Evolutionary conservation across 805 yeast genomes (phyloP).

Genomic region (Groenewaldozyma tartarivorans): DNA sequence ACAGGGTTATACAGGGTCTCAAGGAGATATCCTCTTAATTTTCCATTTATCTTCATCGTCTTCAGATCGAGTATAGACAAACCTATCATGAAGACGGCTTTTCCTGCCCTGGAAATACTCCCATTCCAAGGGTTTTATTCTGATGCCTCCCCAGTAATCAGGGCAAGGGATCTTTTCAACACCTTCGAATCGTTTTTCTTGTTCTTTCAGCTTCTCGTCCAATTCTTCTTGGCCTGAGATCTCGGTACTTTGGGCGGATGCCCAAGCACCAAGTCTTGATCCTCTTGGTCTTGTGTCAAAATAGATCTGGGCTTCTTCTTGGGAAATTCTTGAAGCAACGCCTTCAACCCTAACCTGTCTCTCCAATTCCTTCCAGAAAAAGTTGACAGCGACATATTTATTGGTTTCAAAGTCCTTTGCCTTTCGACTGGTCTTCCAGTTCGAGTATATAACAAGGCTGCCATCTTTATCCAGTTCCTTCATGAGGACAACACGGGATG

Average conservation of each 20-base stretch:
- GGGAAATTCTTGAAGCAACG: slow-evolving; percentile 55
- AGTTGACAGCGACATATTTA: slow-evolving; percentile 72
- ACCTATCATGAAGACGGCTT: slow-evolving; percentile 83
- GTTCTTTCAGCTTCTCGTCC: slow-evolving; percentile 39
- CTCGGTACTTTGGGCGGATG: slow-evolving; percentile 74
- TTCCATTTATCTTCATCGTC: slow-evolving; percentile 46
- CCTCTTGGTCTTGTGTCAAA: slow-evolving; percentile 87
- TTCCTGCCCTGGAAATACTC: slow-evolving; percentile 98
- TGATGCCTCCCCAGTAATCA: slow-evolving; percentile 90
- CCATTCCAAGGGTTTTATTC: slow-evolving; percentile 78
- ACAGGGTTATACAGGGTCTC: no score
- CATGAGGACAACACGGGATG: slow-evolving; percentile 73
- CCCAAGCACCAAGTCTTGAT: slow-evolving; percentile 93
- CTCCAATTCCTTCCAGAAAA: slow-evolving; percentile 87
- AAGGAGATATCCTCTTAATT: slow-evolving; percentile 65
- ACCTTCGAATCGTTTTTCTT: slow-evolving; percentile 50
- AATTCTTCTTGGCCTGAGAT: slow-evolving; percentile 53
- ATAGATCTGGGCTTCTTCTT: slow-evolving; percentile 68
- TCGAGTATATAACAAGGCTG: slow-evolving; percentile 70
- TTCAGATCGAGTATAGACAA: slow-evolving; percentile 53
- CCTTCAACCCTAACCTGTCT: slow-evolving; percentile 95
- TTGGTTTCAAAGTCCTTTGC: slow-evolving; percentile 60
- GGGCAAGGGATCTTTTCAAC: slow-evolving; percentile 75
- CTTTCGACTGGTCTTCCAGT: slow-evolving; percentile 85
- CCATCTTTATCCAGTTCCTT: slow-evolving; percentile 85